Conservation (phyloP, 768 basidiomycete species). For the Mycena vulgaris region DNA sequence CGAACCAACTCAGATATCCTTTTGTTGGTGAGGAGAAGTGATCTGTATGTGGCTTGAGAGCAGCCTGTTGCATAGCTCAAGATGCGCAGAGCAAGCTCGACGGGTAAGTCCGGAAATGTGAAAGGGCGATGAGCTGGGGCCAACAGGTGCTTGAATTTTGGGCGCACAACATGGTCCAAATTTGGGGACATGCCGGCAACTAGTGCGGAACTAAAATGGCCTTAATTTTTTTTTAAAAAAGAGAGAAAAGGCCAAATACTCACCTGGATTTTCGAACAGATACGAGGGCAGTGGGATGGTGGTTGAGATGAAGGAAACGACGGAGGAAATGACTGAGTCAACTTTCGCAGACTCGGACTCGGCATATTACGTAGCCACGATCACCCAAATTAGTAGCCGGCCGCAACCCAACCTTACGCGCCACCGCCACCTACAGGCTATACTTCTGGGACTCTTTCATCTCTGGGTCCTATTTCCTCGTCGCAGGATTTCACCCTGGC, state of each 20-base stretch:
- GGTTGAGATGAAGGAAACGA: background rate
- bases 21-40: constrained; percentile 31
- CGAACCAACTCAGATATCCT: constrained; percentile 15
- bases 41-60: constrained; percentile 32
- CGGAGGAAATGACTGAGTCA: background rate
- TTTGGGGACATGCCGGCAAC: background rate
- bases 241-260: too few relatives aligned
- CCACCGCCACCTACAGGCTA: too few relatives aligned
- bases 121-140: constrained; percentile 10
- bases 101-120: constrained; percentile 19
- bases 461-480: background rate
- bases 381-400: too few relatives aligned
- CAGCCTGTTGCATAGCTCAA: constrained; percentile 17
- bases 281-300: background rate
- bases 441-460: background rate
- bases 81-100: constrained; percentile 32
- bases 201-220: too few relatives aligned
- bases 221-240: too few relatives aligned
- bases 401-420: too few relatives aligned
- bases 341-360: too few relatives aligned
- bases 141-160: constrained; percentile 14
- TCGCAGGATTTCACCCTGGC: constrained; percentile 22
- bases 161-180: constrained; percentile 17
- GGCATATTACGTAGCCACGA: too few relatives aligned
- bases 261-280: too few relatives aligned